Evolutionary conservation across 768 basidiomycete genomes (phyloP).

Genomic region (Trametes villosa): DNA sequence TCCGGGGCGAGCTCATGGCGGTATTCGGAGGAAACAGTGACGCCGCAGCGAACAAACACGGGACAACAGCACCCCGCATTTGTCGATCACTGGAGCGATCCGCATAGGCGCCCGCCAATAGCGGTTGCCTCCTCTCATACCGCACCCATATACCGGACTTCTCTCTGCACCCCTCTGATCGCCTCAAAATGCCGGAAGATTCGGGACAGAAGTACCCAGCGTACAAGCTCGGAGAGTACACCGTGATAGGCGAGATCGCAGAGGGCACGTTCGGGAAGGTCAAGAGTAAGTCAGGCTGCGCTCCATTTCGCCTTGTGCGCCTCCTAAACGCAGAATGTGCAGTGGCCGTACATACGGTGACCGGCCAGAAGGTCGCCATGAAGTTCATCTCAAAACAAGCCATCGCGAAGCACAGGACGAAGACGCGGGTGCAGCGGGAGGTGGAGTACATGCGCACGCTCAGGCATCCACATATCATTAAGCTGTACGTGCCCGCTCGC

Average conservation of each 20-base stretch:
- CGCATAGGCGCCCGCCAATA: constrained; percentile 1
- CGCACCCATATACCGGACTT: neutral
- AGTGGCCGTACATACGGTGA: constrained; percentile 95
- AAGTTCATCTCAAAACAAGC: constrained; percentile 96
- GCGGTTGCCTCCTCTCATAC: constrained; percentile 2
- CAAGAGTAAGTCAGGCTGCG: constrained; percentile 73
- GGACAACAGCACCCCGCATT: constrained; percentile 13
- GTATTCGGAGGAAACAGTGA: neutral
- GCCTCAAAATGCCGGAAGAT: constrained; percentile 32
- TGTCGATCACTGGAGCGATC: constrained; percentile 12
- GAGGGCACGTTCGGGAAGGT: constrained; percentile 99
- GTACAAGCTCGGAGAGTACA: constrained; percentile 90
- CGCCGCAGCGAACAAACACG: constrained; percentile 20
- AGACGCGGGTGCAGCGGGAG: constrained; percentile 89
- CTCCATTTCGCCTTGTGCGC: constrained; percentile 2
- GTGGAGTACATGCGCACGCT: constrained; percentile 97
- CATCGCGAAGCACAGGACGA: constrained; percentile 90
- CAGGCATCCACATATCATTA: constrained; percentile 96
- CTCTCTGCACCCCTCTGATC: neutral
- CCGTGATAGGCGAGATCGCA: constrained; percentile 84
- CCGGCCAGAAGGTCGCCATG: constrained; percentile 96
- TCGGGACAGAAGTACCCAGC: constrained; percentile 48
- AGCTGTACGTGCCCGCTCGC: constrained; percentile 65
- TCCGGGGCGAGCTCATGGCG: constrained; percentile 8
- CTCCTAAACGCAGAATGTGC: constrained; percentile 12